Evolutionary conservation across 106 monocot species (phyloP).

Genomic region (Platanthera zijinensis): DNA sequence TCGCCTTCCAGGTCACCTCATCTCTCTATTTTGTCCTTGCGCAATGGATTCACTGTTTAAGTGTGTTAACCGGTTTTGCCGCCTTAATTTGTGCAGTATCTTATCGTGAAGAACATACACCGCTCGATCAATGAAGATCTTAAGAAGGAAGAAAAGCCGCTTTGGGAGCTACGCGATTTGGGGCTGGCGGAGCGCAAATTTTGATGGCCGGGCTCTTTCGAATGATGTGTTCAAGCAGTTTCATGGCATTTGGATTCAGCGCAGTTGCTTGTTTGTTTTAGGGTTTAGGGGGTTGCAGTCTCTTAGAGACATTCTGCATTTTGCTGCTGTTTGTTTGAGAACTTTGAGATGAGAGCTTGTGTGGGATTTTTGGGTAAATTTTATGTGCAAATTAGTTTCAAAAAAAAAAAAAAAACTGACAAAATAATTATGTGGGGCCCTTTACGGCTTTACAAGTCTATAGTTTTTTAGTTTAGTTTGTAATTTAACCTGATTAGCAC

Average conservation of each 20-base stretch:
- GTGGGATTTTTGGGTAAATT: too few relatives aligned
- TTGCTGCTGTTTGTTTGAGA: background rate
- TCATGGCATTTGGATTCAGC: background rate
- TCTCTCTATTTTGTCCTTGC: background rate
- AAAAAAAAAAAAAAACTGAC: too few relatives aligned
- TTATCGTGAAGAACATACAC: constrained; percentile 50
- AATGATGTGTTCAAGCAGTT: background rate
- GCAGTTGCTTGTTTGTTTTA: background rate
- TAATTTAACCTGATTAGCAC: too few relatives aligned
- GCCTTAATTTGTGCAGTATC: constrained; percentile 26
- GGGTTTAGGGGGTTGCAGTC: background rate
- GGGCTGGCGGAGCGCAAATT: constrained; percentile 50
- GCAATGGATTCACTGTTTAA: background rate
- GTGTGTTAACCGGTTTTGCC: background rate
- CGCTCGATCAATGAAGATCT: constrained; percentile 39
- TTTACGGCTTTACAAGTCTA: too few relatives aligned
- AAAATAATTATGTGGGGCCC: too few relatives aligned
- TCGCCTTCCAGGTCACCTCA: constrained; percentile 46
- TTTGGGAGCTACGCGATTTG: constrained; percentile 71
- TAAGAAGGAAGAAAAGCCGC: constrained; percentile 35
- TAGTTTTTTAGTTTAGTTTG: too few relatives aligned
- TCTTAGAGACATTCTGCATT: background rate
- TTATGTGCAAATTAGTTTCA: too few relatives aligned
- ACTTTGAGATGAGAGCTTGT: background rate
- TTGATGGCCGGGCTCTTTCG: constrained; percentile 1